Base-by-base conservation (phyloP, 148 eudicot genomes). In the Vaccinium myrtillus region DNA sequence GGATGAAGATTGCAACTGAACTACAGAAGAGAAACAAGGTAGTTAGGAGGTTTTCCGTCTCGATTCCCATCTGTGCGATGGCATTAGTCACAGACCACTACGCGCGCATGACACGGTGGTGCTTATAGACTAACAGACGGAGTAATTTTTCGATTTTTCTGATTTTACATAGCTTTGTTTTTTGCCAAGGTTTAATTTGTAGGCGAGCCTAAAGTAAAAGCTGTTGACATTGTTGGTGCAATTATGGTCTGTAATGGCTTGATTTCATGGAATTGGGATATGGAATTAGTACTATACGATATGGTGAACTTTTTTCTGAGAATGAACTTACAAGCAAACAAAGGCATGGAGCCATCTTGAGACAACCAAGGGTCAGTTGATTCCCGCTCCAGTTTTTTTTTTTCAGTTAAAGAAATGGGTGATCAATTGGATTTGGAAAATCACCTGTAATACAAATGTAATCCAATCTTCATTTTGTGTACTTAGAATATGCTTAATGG, bases 201-300 rank as follows among this genome's bases (percentile, higher is more conserved):
- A 69, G 74, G 74, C 74, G 27, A 69, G 74, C 39, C 71, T 69
- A 25, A 69, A 27, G 74, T 69, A 16, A 69, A 69, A 69, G 16
- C 6, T 25, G 25, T 23, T 27, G 74, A 4, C 27, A 12, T 69
- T 69, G 39, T 15, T 69, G 27, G 18, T 69, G 39, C 18, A 77
- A 50, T 16, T 9, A 63, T 81, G 19, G 51, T 11, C 43, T 30
- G 43, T 39, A 39, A 73, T 61, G 75, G 53, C 49, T 71, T 77
- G 21, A 63, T 49, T 6, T 6, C 39, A 46, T 80, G 83, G 79
- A 77, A 79, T 78, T 85, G 86, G 84, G 80, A 30, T 30, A 30
- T 30, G 32, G 32, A 30, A 30, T 30, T 30, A 30, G 32, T 30
- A 30, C 32, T 30, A 30, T 30, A 30, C 32, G 32, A 30, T 30